phyloP scores from a whole-genome alignment of 306 rosid species.

The Psophocarpus tetragonolobus region DNA sequence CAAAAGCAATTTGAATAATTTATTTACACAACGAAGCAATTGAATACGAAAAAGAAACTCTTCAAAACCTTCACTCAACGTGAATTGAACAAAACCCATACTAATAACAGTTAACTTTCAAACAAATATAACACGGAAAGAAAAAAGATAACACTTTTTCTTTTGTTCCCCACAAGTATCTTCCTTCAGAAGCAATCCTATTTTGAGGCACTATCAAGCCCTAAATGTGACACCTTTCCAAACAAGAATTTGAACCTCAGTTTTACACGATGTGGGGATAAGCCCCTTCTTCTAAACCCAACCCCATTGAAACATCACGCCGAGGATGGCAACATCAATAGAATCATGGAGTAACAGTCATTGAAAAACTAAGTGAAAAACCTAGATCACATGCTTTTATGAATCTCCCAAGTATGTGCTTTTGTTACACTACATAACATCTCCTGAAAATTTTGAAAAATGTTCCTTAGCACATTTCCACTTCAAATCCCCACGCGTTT shows the following conservation, averaged over 20 bases:
- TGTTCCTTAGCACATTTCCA: neutral
- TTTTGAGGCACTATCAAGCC: neutral
- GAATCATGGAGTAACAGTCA: neutral
- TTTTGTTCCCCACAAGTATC: neutral
- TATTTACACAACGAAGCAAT: neutral
- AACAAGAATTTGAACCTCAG: neutral
- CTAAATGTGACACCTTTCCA: neutral
- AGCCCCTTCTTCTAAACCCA: neutral
- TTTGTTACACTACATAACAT: neutral
- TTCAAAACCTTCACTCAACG: neutral
- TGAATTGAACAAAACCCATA: neutral
- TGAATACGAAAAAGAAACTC: neutral
- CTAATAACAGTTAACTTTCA: neutral
- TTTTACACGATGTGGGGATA: neutral
- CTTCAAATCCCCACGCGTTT: conserved; percentile 3
- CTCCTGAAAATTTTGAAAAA: neutral
- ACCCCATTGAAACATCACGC: neutral
- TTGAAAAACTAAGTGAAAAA: neutral
- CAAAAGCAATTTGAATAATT: neutral
- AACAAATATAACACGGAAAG: neutral
- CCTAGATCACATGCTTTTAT: neutral
- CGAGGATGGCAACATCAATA: neutral
- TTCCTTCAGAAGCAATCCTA: neutral
- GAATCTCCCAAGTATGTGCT: neutral
- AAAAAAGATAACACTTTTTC: neutral